These are phyloP conservation scores for Aspergillus versicolor DNA, from an alignment of 2,329 filamentous ascomycete species.

Conservation along the genomic window DNA sequence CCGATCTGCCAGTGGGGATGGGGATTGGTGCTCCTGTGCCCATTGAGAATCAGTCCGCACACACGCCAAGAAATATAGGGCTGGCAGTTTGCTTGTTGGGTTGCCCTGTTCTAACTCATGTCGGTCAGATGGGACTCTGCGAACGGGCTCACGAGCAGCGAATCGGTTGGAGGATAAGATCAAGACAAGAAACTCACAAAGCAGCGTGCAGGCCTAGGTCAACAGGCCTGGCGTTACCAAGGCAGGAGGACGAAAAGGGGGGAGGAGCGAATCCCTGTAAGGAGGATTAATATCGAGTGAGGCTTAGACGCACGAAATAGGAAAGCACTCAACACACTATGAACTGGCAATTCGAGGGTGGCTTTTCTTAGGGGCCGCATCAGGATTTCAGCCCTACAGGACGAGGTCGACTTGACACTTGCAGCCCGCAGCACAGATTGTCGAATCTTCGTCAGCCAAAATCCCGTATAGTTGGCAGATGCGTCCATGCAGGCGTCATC, in stretches of 20 bases:
- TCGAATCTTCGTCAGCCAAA: not conserved
- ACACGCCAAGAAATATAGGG: slow-evolving; percentile 5
- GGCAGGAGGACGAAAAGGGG: not conserved
- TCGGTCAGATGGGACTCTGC: not conserved
- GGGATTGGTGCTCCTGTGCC: not conserved
- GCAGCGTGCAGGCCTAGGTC: not conserved
- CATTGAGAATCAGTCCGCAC: not conserved
- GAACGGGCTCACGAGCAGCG: not conserved
- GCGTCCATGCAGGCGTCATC: not conserved
- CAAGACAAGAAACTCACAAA: not conserved
- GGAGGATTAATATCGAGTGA: not conserved
- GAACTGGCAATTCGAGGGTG: not conserved
- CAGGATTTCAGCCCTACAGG: not conserved
- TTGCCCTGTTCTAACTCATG: not conserved
- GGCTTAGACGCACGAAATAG: slow-evolving; percentile 7
- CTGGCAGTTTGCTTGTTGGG: not conserved
- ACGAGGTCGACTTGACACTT: not conserved
- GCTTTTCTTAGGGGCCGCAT: not conserved
- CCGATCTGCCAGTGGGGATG: not conserved
- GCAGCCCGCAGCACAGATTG: not conserved
- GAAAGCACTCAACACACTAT: not conserved
- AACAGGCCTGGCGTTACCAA: not conserved
- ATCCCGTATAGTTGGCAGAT: not conserved
- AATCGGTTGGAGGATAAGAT: not conserved
- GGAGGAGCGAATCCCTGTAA: slow-evolving; percentile 3